Base-by-base conservation (phyloP, 805 yeast species). In the Starmerella apis region DNA sequence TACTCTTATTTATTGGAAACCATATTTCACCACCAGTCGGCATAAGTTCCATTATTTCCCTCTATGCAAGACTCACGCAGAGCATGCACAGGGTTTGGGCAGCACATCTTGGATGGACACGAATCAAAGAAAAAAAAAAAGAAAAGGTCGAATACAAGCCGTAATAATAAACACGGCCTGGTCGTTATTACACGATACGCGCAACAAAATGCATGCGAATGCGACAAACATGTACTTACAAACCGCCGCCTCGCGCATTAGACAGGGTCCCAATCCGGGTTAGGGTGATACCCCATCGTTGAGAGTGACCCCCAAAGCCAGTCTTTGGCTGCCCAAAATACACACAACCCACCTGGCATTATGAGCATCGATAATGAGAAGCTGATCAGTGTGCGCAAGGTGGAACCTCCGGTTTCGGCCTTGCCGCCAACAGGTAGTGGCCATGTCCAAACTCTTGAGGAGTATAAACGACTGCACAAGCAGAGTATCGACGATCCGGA, bases 401-500 rank as follows among this genome's bases (percentile, higher is more conserved):
- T 61, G 35, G 54, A 43, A 25, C 50, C 63, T 20, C 62, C 63
- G 4, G 27, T 31, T 28, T 51, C 60, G 24, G 57, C 63, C 24
- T 56, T 57, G 49, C 63, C 63, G 19, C 56, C 56, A 5, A 43
- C 48, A 8, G 47, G 45, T 11, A 28, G 28, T 11, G 57, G 53
- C 20, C 78, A 78, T 61, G 63, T 86, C 52, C 68, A 73, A 45
- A 70, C 77, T 36, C 63, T 85, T 46, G 83, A 78, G 10, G 81
- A 86, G 58, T 88, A 88, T 73, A 68, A 77, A 55, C 65, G 71
- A 52, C 61, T 86, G 68, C 85, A 88, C 71, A 66, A 77, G 55
- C 73, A 84, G 71, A 83, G 94, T 23, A 78, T 88, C 56, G 72
- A 77, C 50, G 77, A 84, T 61, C 97, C 97, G 38, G 83, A 77